Base-by-base conservation (phyloP, 768 basidiomycete genomes). In the Boletus rubescentipes region DNA sequence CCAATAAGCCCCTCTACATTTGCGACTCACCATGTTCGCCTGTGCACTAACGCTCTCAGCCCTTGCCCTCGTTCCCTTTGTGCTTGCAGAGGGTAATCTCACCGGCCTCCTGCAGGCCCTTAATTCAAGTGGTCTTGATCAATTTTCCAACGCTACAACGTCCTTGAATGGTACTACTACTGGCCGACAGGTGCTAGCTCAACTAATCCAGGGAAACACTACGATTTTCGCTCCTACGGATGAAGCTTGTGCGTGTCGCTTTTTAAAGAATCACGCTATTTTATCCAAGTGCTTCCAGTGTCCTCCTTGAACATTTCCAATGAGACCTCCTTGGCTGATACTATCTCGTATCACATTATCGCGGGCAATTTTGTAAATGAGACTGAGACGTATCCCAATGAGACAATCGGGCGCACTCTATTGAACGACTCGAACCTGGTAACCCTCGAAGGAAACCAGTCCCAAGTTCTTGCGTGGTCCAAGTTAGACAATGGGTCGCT, bases 331-430 rank as follows among this genome's bases (percentile, higher is more conserved):
- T 61, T 86, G 11, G 76, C 79, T 37, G 71, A 82, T 55, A 68
- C 80, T 38, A 56, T 87, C 36, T 71, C 81, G 6, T 86, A 85
- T 64, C 85, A 86, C 65, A 66, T 85, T 55, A 72, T 86, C 9
- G 61, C 74, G 43, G 83, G 84, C 23, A 73, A 82, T 54, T 78
- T 83, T 65, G 53, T 71, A 39, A 72, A 76, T 5, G 55, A 70
- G 10, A 72, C 76, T n/a, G 68, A 71, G 11, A 66, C 69, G 15
- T 79, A 71, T 52, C 85, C 87, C 2, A 82, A 80, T 59, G 74
- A 77, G 57, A 87, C 86, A 0, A 69, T 91, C 49, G 85, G 83
- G 2, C 79, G 84, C 37, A 85, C 87, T 0, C 70, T 85, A n/a
- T 75, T 89, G 39, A 79, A 78, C 39, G 75, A 79, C 36, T 61